A percentile compares a stretch with the other conserved stretches of the same genome.
Evolutionary conservation across 495 filamentous ascomycete genomes (phyloP).

Genomic region (Neurospora sp.): DNA sequence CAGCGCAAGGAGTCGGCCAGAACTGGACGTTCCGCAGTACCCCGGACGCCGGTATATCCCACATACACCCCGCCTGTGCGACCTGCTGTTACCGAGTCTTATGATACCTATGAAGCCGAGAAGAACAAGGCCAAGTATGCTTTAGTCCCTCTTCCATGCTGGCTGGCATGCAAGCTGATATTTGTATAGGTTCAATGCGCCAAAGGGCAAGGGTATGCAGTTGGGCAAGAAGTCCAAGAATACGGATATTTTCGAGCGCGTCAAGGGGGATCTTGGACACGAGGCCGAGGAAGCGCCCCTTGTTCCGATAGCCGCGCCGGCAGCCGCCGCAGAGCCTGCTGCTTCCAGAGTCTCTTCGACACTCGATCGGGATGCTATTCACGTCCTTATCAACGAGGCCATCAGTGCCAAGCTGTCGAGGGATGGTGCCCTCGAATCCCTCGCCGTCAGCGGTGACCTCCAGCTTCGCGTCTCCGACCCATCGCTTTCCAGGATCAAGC

Average conservation of each 20-base stretch:
- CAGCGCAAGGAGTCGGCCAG: constrained; percentile 83
- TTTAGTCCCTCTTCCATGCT: background rate
- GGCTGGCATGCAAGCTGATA: constrained; percentile 10
- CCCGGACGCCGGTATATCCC: constrained; percentile 71
- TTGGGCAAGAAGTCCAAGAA: constrained; percentile 96
- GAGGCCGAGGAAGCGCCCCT: constrained; percentile 69
- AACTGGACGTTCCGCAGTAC: constrained; percentile 42
- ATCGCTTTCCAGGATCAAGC: constrained; percentile 76
- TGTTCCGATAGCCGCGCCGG: constrained; percentile 53
- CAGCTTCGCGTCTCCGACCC: constrained; percentile 81
- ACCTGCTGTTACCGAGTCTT: constrained; percentile 64
- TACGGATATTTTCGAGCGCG: constrained; percentile 90
- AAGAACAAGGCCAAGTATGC: constrained; percentile 85
- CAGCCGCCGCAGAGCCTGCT: constrained; percentile 42
- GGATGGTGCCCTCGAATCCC: constrained; percentile 72
- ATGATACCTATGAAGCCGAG: constrained; percentile 89
- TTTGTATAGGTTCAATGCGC: constrained; percentile 40
- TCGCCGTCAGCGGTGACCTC: constrained; percentile 84
- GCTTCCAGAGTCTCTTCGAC: constrained; percentile 53
- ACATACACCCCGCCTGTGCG: constrained; percentile 78
- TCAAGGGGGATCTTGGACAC: constrained; percentile 77
- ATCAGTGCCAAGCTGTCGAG: constrained; percentile 80
- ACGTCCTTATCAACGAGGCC: constrained; percentile 75
- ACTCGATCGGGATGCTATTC: constrained; percentile 67
- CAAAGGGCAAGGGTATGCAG: constrained; percentile 96